Evolutionary conservation across 352 stramenopile genomes (phyloP).

Genomic region (Phytophthora citrophthora): DNA sequence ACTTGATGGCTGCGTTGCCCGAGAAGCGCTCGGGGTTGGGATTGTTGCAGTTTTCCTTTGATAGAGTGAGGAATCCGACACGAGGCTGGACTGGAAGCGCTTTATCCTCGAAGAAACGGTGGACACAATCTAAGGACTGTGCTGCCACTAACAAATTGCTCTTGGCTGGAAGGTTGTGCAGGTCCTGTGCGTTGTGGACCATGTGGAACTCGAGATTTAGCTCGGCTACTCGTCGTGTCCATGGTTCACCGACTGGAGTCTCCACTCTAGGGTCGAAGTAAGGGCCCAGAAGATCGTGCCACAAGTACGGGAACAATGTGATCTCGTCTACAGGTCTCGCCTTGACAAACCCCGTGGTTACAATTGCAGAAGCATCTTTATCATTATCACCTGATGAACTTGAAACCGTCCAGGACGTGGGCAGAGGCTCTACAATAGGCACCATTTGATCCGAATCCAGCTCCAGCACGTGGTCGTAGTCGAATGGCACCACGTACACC

Average conservation of each 20-base stretch:
- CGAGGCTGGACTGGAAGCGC: slow-evolving; percentile 26
- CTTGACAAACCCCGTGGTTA: slow-evolving; percentile 37
- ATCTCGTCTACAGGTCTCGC: slow-evolving; percentile 50
- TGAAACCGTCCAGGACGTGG: slow-evolving; percentile 18
- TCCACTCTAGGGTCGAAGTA: slow-evolving; percentile 48
- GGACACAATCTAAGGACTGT: slow-evolving; percentile 39
- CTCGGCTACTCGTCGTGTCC: slow-evolving; percentile 33
- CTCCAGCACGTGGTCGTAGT: slow-evolving; percentile 44
- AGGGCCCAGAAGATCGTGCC: slow-evolving; percentile 58
- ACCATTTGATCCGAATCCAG: slow-evolving; percentile 39
- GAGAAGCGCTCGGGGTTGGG: slow-evolving; percentile 31
- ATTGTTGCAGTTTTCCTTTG: slow-evolving; percentile 71
- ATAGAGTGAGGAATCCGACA: slow-evolving; percentile 53
- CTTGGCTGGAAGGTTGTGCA: slow-evolving; percentile 29
- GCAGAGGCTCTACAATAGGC: slow-evolving; percentile 28
- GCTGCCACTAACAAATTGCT: slow-evolving; percentile 55
- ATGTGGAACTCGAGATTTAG: slow-evolving; percentile 48
- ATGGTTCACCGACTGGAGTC: slow-evolving; percentile 15
- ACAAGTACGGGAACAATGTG: slow-evolving; percentile 67
- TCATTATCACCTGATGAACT: slow-evolving; percentile 19
- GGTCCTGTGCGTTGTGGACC: slow-evolving; percentile 43
- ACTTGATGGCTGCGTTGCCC: slow-evolving; percentile 42
- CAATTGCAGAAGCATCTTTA: slow-evolving; percentile 8
- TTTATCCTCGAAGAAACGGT: slow-evolving; percentile 26
- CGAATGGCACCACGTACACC: slow-evolving; percentile 62